Base-by-base conservation (phyloP, 1,139 yeast species). In the Blastobotrys niveus region DNA sequence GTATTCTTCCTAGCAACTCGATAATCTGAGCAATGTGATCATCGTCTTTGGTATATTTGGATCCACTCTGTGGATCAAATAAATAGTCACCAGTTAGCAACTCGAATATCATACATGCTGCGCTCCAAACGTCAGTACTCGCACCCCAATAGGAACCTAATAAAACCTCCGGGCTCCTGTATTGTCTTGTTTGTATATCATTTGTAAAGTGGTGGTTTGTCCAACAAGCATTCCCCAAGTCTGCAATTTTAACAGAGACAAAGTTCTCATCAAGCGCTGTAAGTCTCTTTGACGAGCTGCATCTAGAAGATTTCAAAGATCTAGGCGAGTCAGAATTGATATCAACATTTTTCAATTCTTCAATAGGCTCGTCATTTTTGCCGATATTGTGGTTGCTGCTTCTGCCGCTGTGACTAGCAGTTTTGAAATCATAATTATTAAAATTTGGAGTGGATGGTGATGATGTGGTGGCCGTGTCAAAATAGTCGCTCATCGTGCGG, bases 11-110 rank as follows among this genome's bases (percentile, higher is more conserved):
- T 35, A 83, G 63, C 32, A 85, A 67, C 64, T 85, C 95, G 33
- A 84, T 76, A 24, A 85, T 82, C 60, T 85, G 95, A 0, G 94
- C 95, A 52, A 86, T 63, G 62, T 86, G 95, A 62, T 86, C 95
- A 55, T 86, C 95, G 60, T 84, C 88, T 59, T 83, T 82, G 48
- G 73, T 66, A 59, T 81, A 85, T 34, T 65, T 56, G 43, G 68
- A 67, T 7, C 88, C 87, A 45, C 73, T 74, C 46, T 78, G 82
- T 9, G 95, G 95, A 60, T 85, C 93, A 63, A 86, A 87, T 42
- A 86, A 64, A 57, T 81, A 86, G 62, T 87, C 95, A 3, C 94
- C 94, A 3, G 95, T 85, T 43, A 86, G 65, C 33, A 86, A 70
- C 64, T 86, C 95, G 61, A 86, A 86, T 1, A 82, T 68, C 56